A percentile compares a stretch with the other conserved stretches of the same genome.
Evolutionary conservation across 106 monocot species (phyloP).

Genomic region (Acanthochlamys bracteata): DNA sequence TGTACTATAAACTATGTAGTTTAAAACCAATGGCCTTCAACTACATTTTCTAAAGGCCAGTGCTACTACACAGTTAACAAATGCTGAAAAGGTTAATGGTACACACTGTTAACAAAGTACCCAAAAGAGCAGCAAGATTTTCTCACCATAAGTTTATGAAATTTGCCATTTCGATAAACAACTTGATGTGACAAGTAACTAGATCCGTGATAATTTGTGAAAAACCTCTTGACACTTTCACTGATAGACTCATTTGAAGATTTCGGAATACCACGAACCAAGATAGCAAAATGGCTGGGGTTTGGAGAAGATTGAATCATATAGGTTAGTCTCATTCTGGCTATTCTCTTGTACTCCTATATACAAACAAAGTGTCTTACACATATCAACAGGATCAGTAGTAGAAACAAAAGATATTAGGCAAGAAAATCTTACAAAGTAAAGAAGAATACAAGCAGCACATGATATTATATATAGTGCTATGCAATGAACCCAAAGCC

Average conservation of each 20-base stretch:
- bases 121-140: not conserved
- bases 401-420: not conserved
- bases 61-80: no score
- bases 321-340: conserved; percentile 64
- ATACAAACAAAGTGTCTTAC: not conserved
- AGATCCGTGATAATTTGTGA: conserved; percentile 68
- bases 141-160: conserved; percentile 77
- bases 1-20: no score
- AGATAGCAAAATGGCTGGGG: conserved; percentile 83
- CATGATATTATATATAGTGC: conserved; percentile 51
- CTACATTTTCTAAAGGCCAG: no score
- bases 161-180: conserved; percentile 66
- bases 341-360: conserved; percentile 77
- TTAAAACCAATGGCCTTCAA: no score
- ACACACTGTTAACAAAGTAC: no score
- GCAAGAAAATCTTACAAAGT: conserved; percentile 48
- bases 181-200: conserved; percentile 92
- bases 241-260: conserved; percentile 41
- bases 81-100: no score
- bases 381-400: not conserved
- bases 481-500: conserved; percentile 76
- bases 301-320: conserved; percentile 46
- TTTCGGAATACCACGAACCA: conserved; percentile 83
- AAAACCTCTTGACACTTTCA: conserved; percentile 60
- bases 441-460: conserved; percentile 52